Evolutionary conservation across 805 yeast species (phyloP).

Genomic region (Sugiyamaella floridensis): DNA sequence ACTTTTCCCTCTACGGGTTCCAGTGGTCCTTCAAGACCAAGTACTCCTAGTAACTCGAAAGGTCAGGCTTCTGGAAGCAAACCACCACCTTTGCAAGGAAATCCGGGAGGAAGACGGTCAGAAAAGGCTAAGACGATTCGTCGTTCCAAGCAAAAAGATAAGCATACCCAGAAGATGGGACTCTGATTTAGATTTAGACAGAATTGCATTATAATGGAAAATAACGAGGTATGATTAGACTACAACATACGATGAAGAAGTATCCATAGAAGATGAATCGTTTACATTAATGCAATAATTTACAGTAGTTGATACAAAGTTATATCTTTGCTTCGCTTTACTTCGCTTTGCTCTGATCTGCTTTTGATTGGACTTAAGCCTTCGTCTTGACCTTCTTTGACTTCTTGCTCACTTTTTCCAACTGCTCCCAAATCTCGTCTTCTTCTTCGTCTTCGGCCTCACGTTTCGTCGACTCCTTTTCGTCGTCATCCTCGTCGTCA

Average conservation of each 20-base stretch:
- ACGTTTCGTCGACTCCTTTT: slow-evolving; percentile 23
- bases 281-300: background rate
- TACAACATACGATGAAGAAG: no score
- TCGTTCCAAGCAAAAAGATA: slow-evolving; percentile 10
- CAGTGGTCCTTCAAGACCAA: background rate
- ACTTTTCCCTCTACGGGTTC: background rate
- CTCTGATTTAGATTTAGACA: background rate
- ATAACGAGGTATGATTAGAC: background rate
- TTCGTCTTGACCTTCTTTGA: slow-evolving; percentile 11
- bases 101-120: background rate
- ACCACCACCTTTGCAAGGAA: background rate
- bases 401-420: slow-evolving; percentile 19
- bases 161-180: slow-evolving; percentile 17
- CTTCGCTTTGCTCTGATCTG: background rate
- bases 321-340: background rate
- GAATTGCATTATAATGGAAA: background rate
- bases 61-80: background rate
- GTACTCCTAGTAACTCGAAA: background rate
- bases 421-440: slow-evolving; percentile 36
- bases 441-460: slow-evolving; percentile 26
- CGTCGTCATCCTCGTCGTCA: slow-evolving; percentile 32
- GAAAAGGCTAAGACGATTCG: background rate
- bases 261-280: background rate
- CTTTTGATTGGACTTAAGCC: background rate
- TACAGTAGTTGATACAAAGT: background rate